These are phyloP conservation scores for Pseudogymnoascus sp. DNA, from an alignment of 2,329 filamentous ascomycete species.

Conservation along the genomic window DNA sequence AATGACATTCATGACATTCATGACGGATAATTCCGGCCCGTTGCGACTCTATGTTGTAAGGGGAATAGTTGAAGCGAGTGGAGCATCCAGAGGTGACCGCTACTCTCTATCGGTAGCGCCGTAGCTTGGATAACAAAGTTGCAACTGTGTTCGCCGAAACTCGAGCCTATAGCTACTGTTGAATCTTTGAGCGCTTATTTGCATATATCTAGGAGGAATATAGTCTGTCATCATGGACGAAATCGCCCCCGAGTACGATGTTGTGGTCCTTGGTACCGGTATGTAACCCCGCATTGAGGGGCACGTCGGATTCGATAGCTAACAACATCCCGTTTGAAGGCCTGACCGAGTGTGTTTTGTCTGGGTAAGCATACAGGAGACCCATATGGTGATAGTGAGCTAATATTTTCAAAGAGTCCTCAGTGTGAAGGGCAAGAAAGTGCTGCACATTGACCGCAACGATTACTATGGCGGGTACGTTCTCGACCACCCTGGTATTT, in stretches of 20 bases:
- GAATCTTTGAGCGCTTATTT: neutral
- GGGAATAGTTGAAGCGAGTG: slow-evolving; percentile 7
- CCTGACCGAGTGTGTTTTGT: slow-evolving; percentile 97
- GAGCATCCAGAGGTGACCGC: slow-evolving; percentile 8
- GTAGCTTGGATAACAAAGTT: neutral
- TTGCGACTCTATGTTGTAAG: slow-evolving; percentile 7
- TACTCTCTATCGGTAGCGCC: slow-evolving; percentile 8
- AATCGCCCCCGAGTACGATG: slow-evolving; percentile 97
- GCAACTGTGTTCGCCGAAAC: slow-evolving; percentile 3
- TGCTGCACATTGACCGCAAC: slow-evolving; percentile 97
- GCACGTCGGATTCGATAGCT: slow-evolving; percentile 21
- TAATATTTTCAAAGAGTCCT: slow-evolving; percentile 56
- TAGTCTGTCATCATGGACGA: slow-evolving; percentile 68
- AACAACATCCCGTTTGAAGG: slow-evolving; percentile 44
- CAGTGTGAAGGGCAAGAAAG: slow-evolving; percentile 98
- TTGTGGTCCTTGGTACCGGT: slow-evolving; percentile 97
- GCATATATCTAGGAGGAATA: neutral
- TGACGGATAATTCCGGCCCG: slow-evolving; percentile 1
- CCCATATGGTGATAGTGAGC: slow-evolving; percentile 11
- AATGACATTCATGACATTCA: slow-evolving; percentile 4
- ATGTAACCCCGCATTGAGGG: slow-evolving; percentile 36
- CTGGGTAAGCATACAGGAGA: slow-evolving; percentile 56
- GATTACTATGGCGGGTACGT: slow-evolving; percentile 95
- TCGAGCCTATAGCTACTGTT: neutral
- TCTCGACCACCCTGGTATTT: slow-evolving; percentile 13